Percentiles rank a stretch among this genome's conserved stretches.
Evolutionary conservation across 73 alveolate species (phyloP).

Genomic region (Paramecium tetraurelia): DNA sequence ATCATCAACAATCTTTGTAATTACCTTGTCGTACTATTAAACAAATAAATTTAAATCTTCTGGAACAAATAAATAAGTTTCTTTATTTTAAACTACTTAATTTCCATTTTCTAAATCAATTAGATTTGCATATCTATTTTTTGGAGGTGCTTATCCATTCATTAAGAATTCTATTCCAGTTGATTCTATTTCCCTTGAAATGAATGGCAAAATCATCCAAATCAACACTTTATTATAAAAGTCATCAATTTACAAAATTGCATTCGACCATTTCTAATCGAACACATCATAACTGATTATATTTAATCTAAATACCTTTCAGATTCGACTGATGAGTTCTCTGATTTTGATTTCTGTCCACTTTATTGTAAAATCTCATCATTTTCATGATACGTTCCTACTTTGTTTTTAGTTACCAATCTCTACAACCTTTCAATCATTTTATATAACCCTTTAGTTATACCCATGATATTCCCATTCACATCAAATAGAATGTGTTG

Average conservation of each 20-base stretch:
- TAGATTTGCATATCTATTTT: neutral
- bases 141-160: neutral
- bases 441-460: neutral
- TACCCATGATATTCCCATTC: slow-evolving; percentile 11
- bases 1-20: neutral
- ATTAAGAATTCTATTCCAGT: slow-evolving; percentile 20
- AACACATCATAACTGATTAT: neutral
- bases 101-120: neutral
- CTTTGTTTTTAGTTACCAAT: neutral
- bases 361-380: neutral
- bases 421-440: neutral
- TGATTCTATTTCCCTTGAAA: slow-evolving; percentile 17
- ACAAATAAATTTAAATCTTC: slow-evolving; percentile 28
- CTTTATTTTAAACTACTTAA: neutral
- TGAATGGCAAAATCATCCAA: slow-evolving; percentile 35
- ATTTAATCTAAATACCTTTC: neutral
- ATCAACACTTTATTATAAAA: neutral
- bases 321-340: neutral
- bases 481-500: slow-evolving; percentile 25
- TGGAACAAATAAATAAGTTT: slow-evolving; percentile 2
- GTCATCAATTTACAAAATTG: neutral
- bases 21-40: neutral
- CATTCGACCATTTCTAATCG: slow-evolving; percentile 10
- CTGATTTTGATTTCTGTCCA: neutral
- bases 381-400: neutral